Evolutionary conservation across 257 asterid genomes (phyloP).

Genomic region (Rubia yunnanensis): DNA sequence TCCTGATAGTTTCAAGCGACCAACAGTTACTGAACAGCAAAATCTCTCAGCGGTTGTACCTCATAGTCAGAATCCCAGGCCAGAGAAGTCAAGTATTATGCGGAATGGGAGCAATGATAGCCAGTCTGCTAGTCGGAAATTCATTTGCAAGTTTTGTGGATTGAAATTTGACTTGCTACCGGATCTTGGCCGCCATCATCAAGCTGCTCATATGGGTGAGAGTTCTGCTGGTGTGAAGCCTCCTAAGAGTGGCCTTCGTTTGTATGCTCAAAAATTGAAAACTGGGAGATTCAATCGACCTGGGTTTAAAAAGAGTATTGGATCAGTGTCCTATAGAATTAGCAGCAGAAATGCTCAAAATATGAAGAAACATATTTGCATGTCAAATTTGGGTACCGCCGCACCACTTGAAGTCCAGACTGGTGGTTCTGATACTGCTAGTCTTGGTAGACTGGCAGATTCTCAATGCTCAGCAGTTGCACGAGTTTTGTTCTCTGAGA

Average conservation of each 20-base stretch:
- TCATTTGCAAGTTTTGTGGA: conserved; percentile 84
- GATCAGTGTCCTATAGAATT: conserved; percentile 64
- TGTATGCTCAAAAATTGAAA: conserved; percentile 71
- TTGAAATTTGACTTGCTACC: conserved; percentile 93
- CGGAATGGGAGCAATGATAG: conserved; percentile 31
- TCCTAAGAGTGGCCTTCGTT: conserved; percentile 70
- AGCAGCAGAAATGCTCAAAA: conserved; percentile 64
- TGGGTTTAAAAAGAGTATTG: conserved; percentile 55
- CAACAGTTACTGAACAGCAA: conserved; percentile 32
- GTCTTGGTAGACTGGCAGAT: conserved; percentile 67
- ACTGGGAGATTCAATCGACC: conserved; percentile 80
- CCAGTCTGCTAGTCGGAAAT: conserved; percentile 50
- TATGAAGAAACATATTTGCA: conserved; percentile 58
- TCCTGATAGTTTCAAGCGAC: conserved; percentile 44
- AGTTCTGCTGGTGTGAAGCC: conserved; percentile 44
- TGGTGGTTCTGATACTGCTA: conserved; percentile 35
- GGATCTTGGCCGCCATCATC: conserved; percentile 99
- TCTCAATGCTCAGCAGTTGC: conserved; percentile 86
- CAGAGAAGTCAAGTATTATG: conserved; percentile 20
- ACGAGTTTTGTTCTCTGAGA: conserved; percentile 59
- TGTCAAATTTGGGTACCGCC: conserved; percentile 36
- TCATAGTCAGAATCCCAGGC: conserved; percentile 29
- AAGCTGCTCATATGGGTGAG: conserved; percentile 93
- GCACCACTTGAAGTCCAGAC: conserved; percentile 38
- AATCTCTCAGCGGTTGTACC: conserved; percentile 17